These are phyloP conservation scores for Entelexis paramagnoliae DNA, from an alignment of 1,139 yeast species.

Conservation along the genomic window DNA sequence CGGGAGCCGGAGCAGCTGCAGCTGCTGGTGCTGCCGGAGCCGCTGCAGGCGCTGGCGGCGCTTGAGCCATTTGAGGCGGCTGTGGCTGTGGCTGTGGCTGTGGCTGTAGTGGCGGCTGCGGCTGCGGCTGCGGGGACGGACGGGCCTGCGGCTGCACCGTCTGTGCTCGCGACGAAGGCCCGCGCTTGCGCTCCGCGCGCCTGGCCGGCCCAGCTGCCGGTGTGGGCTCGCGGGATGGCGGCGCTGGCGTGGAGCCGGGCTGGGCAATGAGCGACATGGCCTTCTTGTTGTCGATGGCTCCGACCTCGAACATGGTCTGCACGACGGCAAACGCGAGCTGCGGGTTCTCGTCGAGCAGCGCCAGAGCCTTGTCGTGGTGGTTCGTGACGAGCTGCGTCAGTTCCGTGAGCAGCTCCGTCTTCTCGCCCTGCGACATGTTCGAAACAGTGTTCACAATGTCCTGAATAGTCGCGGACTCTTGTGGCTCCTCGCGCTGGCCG, in stretches of 20 bases:
- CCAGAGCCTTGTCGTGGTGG: conserved; percentile 47
- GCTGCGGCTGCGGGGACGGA: not conserved
- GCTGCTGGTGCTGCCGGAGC: not conserved
- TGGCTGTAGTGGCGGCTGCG: not conserved
- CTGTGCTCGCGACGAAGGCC: not conserved
- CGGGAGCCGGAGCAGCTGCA: not conserved
- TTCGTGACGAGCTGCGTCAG: conserved; percentile 13
- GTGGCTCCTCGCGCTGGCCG: conserved; percentile 2
- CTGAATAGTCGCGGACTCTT: conserved; percentile 13
- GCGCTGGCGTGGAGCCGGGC: not conserved
- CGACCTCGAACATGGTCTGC: conserved; percentile 46
- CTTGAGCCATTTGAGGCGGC: conserved; percentile 12
- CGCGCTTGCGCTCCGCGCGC: conserved; percentile 4
- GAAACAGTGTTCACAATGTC: conserved; percentile 22
- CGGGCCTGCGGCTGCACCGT: not conserved
- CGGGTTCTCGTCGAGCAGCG: conserved; percentile 59
- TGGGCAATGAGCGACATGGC: conserved; percentile 20
- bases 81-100: conserved; percentile 4
- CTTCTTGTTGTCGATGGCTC: conserved; percentile 19
- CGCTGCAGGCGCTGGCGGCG: not conserved
- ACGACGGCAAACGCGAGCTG: conserved; percentile 77
- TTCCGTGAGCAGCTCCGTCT: conserved; percentile 19
- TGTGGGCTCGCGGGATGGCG: conserved; percentile 11
- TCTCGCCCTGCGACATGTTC: conserved; percentile 15
- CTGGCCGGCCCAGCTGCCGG: conserved; percentile 2